Conservation (phyloP, 2,329 filamentous ascomycete genomes). For the Penicillium sp. region DNA sequence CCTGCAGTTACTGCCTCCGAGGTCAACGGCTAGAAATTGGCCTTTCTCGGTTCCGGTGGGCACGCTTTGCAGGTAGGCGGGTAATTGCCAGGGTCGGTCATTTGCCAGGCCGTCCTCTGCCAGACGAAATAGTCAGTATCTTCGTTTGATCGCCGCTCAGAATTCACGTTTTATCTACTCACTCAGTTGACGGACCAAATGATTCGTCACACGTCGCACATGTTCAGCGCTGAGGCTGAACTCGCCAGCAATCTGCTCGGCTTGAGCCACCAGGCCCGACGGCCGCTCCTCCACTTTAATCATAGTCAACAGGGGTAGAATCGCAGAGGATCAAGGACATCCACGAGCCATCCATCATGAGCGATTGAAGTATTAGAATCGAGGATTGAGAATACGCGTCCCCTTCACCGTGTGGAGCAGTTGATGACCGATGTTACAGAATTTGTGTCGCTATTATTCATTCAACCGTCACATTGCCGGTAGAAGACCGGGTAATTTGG, state of each 20-base stretch:
- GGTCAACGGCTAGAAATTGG: constrained; percentile 23
- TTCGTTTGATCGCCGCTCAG: background rate
- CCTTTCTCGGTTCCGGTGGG: constrained; percentile 22
- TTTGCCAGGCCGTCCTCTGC: constrained; percentile 21
- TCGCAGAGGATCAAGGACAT: background rate
- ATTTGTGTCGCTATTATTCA: background rate
- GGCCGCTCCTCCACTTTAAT: background rate
- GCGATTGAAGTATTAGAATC: background rate
- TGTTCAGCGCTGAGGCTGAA: background rate
- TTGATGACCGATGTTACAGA: background rate
- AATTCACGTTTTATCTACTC: background rate
- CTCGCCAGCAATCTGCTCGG: background rate
- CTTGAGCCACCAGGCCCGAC: background rate
- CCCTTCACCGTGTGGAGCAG: constrained; percentile 2
- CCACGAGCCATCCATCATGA: background rate
- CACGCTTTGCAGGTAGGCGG: constrained; percentile 19
- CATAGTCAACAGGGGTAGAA: background rate
- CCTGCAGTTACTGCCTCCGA: constrained; percentile 26
- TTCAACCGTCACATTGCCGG: background rate
- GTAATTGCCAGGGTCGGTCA: constrained; percentile 21
- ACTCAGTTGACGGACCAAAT: constrained; percentile 1
- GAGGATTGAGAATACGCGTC: background rate
- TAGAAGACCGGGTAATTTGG: background rate
- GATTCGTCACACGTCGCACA: constrained; percentile 1
- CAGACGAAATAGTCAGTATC: background rate